Evolutionary conservation across 495 filamentous ascomycete genomes (phyloP).

Genomic region (Xylaria bambusicola): DNA sequence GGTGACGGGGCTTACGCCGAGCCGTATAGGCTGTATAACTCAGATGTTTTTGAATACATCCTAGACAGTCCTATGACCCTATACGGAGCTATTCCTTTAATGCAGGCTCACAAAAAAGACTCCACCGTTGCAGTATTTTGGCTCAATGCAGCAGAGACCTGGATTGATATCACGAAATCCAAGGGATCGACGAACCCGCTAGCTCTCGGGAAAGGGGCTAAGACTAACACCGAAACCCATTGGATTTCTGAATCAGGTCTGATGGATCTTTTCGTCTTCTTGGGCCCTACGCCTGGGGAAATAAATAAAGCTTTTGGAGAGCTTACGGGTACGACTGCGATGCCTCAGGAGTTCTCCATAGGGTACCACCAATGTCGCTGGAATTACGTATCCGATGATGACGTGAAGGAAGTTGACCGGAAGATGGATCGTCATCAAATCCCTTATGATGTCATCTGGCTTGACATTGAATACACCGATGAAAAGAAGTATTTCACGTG

Average conservation of each 20-base stretch:
- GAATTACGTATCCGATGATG: constrained; percentile 97
- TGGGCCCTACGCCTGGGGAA: constrained; percentile 81
- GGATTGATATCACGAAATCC: constrained; percentile 91
- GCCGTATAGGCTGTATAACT: constrained; percentile 95
- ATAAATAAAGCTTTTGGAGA: constrained; percentile 79
- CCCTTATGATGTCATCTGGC: constrained; percentile 98
- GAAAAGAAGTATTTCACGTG: constrained; percentile 97
- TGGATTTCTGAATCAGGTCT: constrained; percentile 94
- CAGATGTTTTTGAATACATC: constrained; percentile 97
- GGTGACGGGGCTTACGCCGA: constrained; percentile 81
- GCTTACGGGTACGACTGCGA: constrained; percentile 89
- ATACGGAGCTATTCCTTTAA: constrained; percentile 92
- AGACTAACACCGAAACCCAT: constrained; percentile 82
- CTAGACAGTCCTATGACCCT: constrained; percentile 98
- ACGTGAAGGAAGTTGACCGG: constrained; percentile 92
- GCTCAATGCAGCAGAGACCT: constrained; percentile 96
- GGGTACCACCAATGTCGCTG: constrained; percentile 97
- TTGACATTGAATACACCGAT: constrained; percentile 95
- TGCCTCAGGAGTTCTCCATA: constrained; percentile 89
- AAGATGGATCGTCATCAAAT: constrained; percentile 95
- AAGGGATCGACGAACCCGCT: constrained; percentile 75
- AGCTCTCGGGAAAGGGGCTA: constrained; percentile 66
- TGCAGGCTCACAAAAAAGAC: constrained; percentile 92
- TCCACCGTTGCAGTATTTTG: constrained; percentile 98
- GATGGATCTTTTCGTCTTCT: constrained; percentile 90